Evolutionary conservation across 2,329 filamentous ascomycete species (phyloP).

Genomic region (Paracoccidioides lutzii): DNA sequence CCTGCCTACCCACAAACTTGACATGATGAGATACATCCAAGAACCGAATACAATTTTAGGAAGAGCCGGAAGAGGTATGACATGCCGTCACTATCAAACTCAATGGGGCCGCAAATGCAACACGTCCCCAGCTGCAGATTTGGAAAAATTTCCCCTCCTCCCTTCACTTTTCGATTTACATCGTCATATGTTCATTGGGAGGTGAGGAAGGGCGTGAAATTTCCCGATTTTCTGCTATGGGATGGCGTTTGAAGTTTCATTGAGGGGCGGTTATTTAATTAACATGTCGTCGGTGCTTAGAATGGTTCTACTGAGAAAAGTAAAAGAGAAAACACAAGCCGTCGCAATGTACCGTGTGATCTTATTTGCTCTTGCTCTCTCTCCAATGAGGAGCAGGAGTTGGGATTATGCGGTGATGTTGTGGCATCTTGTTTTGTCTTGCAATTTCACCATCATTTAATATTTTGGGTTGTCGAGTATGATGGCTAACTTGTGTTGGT

Average conservation of each 20-base stretch:
- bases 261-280: conserved; percentile 9
- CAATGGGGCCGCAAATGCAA: background rate
- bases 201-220: background rate
- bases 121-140: background rate
- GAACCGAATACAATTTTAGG: conserved; percentile 32
- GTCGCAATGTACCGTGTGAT: background rate
- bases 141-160: background rate
- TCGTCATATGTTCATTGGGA: conserved; percentile 12
- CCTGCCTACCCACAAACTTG: conserved; percentile 5
- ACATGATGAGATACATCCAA: conserved; percentile 31
- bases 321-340: background rate
- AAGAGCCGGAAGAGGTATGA: conserved; percentile 38
- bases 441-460: background rate
- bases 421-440: background rate
- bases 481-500: background rate
- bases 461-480: background rate
- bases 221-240: conserved; percentile 9
- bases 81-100: conserved; percentile 12
- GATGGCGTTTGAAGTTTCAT: conserved; percentile 3
- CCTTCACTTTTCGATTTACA: conserved; percentile 1
- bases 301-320: conserved; percentile 34
- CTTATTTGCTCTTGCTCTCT: background rate
- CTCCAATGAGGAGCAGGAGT: background rate
- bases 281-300: conserved; percentile 34
- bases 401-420: background rate